Evolutionary conservation across 164 flowering plant genomes (phyloP).

Genomic region (Warburgia ugandensis): DNA sequence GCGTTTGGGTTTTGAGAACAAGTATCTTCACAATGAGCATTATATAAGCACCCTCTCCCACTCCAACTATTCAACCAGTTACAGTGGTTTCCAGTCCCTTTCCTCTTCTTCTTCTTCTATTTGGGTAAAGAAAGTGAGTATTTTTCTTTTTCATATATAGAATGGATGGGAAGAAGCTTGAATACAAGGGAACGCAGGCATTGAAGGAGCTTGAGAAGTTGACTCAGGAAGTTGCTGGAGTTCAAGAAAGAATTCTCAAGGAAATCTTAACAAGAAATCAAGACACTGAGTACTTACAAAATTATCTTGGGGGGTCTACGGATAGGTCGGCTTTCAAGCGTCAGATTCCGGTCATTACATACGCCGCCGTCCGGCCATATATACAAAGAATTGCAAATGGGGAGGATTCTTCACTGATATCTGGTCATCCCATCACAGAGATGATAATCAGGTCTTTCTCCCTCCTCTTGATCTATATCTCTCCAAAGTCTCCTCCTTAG

Average conservation of each 20-base stretch:
- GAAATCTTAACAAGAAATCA: slow-evolving; percentile 46
- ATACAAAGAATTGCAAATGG: slow-evolving; percentile 69
- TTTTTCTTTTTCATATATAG: background rate
- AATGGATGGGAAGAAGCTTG: slow-evolving; percentile 65
- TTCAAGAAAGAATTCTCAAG: slow-evolving; percentile 48
- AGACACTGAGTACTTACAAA: slow-evolving; percentile 55
- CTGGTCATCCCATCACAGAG: slow-evolving; percentile 63
- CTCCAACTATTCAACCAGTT: too few relatives aligned
- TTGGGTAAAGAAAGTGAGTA: too few relatives aligned
- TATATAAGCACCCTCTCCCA: background rate
- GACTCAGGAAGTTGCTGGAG: slow-evolving; percentile 38
- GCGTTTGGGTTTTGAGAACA: background rate
- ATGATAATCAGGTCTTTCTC: slow-evolving; percentile 62
- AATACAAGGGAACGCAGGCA: slow-evolving; percentile 68
- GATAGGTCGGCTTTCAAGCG: slow-evolving; percentile 35
- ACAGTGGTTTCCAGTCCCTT: too few relatives aligned
- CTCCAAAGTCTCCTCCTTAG: background rate
- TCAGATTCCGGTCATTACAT: slow-evolving; percentile 50
- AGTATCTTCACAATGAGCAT: background rate
- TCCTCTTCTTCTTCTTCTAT: background rate
- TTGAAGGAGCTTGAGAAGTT: slow-evolving; percentile 52
- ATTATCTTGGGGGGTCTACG: slow-evolving; percentile 39
- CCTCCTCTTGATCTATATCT: background rate
- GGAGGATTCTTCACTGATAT: slow-evolving; percentile 50
- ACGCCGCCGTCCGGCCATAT: slow-evolving; percentile 48